Evolutionary conservation across 345 rosid species (phyloP), one percentile per base, ranked within the genome.

Genomic region (Draba incana): DNA sequence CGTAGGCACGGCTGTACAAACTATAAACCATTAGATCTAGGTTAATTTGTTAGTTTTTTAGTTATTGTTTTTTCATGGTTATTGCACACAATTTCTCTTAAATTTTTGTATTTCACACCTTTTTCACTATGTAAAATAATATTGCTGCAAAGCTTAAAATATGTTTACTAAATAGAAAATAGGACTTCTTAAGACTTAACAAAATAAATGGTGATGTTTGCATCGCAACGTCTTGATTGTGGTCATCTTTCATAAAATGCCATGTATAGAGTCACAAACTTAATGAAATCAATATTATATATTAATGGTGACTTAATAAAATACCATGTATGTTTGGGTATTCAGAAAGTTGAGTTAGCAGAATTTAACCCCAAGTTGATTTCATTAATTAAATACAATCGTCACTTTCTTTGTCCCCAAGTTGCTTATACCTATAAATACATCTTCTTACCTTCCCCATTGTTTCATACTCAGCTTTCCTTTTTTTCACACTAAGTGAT

Each of bases 391-490:
- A 51, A 38, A 43, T 37, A 10, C 28, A 56, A 43, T 51, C n/a
- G 27, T 45, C 27, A 62, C 60, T 68, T 62, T 42, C 59, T 75
- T 68, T 68, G 64, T 68, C 59, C 35, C 54, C 74, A 75, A 75
- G 74, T 75, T 75, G 69, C 10, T n/a, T 25, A 10, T 2, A 62
- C 69, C 69, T 75, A 75, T 75, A 75, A 75, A 68, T 75, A 62
- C 46, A 0, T 46, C 55, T 33, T 60, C 3, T 48, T 47, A 56
- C 65, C 70, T 30, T 75, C 74, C 25, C 31, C 60, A 39, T 63
- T 48, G 38, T 55, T 55, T 30, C 78, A 56, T 47, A 62, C 33
- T 62, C 54, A 48, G 15, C 74, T 41, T 52, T 53, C 48, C 43
- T 20, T 51, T 60, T 60, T 52, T 54, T 43, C 14, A 57, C 62